Evolutionary conservation across 139 green algal species (phyloP).

Genomic region (Chlorella sorokiniana): DNA sequence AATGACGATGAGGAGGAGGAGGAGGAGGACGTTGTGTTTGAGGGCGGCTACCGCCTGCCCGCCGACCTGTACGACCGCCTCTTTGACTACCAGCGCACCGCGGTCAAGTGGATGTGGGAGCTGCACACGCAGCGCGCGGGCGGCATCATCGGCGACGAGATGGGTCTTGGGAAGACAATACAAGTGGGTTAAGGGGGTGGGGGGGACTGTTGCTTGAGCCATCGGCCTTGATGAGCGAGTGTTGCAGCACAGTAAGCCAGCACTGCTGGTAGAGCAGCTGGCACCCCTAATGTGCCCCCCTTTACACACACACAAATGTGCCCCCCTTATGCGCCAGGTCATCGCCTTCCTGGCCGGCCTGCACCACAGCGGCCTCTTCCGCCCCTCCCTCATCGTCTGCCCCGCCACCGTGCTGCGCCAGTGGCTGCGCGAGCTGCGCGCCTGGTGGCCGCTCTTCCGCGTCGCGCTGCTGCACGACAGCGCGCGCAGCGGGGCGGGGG

Average conservation of each 20-base stretch:
- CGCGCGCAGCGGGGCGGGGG: conserved; percentile 13
- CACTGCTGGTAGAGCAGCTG: too few relatives aligned
- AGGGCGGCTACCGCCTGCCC: conserved; percentile 69
- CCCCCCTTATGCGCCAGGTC: conserved; percentile 74
- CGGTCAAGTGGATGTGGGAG: conserved; percentile 98
- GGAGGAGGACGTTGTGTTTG: conserved; percentile 64
- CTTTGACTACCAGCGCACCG: conserved; percentile 94
- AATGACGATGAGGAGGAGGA: conserved; percentile 17
- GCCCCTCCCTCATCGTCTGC: conserved; percentile 84
- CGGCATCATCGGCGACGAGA: conserved; percentile 90
- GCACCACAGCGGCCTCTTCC: conserved; percentile 73
- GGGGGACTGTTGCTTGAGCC: too few relatives aligned
- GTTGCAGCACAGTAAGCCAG: too few relatives aligned
- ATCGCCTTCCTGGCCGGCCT: conserved; percentile 84
- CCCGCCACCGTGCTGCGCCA: conserved; percentile 95
- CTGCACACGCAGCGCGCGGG: conserved; percentile 89
- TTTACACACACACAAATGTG: neutral
- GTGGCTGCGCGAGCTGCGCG: conserved; percentile 91
- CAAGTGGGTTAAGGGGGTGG: neutral
- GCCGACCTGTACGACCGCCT: conserved; percentile 67
- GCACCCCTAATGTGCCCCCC: neutral
- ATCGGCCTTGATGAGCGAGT: neutral
- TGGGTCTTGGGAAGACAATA: conserved; percentile 73
- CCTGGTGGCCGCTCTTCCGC: conserved; percentile 73
- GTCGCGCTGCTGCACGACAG: conserved; percentile 90